phyloP scores from a whole-genome alignment of 1,284 basidiomycete genomes.

The Irpex sp. region DNA sequence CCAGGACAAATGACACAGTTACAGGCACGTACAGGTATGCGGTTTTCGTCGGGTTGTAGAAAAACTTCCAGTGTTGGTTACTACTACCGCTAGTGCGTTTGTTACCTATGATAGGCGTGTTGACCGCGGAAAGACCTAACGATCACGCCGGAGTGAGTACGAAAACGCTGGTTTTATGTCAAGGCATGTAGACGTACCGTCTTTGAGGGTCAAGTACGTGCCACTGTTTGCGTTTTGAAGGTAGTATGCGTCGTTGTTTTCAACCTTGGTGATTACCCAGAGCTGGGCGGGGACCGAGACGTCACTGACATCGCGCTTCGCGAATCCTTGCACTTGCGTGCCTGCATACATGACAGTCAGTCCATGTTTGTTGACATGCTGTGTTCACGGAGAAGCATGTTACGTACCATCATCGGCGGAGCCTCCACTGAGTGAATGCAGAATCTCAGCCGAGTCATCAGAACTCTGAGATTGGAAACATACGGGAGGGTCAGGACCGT shows the following conservation, averaged over 20 bases:
- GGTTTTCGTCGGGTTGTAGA: neutral
- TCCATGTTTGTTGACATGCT: neutral
- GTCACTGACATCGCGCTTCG: slow-evolving; percentile 2
- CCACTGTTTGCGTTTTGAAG: neutral
- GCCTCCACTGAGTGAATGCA: neutral
- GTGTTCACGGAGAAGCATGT: neutral
- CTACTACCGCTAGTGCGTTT: neutral
- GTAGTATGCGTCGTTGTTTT: neutral
- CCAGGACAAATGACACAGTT: neutral
- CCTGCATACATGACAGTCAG: neutral
- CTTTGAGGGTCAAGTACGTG: neutral
- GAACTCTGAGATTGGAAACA: neutral
- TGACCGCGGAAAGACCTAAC: neutral
- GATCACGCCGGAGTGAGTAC: neutral
- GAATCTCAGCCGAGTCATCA: neutral
- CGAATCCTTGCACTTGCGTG: neutral
- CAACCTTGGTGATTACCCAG: neutral
- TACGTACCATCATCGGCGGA: neutral
- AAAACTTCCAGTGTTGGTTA: neutral
- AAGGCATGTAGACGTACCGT: neutral
- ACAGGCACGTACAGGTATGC: neutral
- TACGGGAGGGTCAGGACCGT: neutral
- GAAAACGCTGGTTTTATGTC: neutral
- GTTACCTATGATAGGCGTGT: neutral
- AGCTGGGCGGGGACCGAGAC: neutral